Evolutionary conservation across 2,329 filamentous ascomycete species (phyloP).

Genomic region (Cadophora luteo-olivacea): DNA sequence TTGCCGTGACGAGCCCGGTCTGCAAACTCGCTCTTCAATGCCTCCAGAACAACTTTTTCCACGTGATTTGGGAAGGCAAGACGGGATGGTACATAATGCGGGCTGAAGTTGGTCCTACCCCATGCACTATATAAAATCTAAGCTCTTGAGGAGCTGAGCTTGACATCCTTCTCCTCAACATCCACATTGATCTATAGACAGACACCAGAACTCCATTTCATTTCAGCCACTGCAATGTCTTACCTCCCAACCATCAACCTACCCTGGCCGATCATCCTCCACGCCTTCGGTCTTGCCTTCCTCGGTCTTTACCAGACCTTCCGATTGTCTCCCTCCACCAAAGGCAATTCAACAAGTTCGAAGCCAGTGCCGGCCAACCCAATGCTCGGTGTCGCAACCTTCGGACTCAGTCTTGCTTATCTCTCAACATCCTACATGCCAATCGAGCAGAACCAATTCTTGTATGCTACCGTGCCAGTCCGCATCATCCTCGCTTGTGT

Average conservation of each 20-base stretch:
- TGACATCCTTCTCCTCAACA: too few species aligned
- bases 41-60: not conserved
- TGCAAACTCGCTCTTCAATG: not conserved
- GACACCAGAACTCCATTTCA: too few species aligned
- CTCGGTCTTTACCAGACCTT: constrained; percentile 17
- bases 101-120: not conserved
- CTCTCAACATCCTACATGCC: constrained; percentile 34
- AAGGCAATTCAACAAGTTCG: not conserved
- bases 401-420: constrained; percentile 33
- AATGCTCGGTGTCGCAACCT: constrained; percentile 32
- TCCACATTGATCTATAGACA: not conserved
- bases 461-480: constrained; percentile 27
- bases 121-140: too few species aligned
- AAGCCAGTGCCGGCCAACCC: constrained; percentile 20
- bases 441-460: constrained; percentile 36
- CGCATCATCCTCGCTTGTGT: constrained; percentile 21
- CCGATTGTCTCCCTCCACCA: not conserved
- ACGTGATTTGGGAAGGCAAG: not conserved
- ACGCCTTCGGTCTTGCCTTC: constrained; percentile 18
- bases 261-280: constrained; percentile 26
- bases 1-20: not conserved
- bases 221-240: not conserved
- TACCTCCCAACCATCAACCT: constrained; percentile 25
- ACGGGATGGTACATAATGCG: not conserved
- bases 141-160: not conserved